A percentile compares a stretch with the other conserved stretches of the same genome.
phyloP scores from a whole-genome alignment of 129 eudicot genomes.

The Mikania micrantha region DNA sequence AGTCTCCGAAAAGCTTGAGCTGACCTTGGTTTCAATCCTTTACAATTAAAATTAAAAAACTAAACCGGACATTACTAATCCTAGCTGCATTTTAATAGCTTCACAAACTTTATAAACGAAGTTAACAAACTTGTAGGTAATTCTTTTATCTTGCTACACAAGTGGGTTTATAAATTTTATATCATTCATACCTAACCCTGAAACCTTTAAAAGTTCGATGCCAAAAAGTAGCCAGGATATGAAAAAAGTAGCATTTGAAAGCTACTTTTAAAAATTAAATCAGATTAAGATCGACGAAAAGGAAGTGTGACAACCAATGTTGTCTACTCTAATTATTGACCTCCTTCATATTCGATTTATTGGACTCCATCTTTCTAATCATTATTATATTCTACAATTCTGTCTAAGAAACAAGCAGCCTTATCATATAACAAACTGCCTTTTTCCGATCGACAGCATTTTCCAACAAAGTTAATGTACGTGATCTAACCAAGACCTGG shows the following conservation, averaged over 20 bases:
- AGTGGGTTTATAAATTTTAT: neutral
- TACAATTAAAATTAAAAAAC: too few relatives aligned
- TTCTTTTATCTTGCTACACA: neutral
- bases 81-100: too few relatives aligned
- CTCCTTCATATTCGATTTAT: neutral
- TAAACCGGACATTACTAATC: too few relatives aligned
- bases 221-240: neutral
- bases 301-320: neutral
- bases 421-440: neutral
- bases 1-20: too few relatives aligned
- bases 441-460: too few relatives aligned
- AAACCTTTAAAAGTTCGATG: neutral
- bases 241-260: neutral
- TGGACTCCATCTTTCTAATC: neutral
- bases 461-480: neutral
- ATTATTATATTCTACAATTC: neutral
- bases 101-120: too few relatives aligned
- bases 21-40: too few relatives aligned
- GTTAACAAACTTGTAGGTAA: too few relatives aligned
- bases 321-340: neutral
- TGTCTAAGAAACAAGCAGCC: neutral
- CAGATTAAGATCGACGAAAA: neutral
- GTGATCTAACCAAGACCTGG: too few relatives aligned
- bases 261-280: neutral
- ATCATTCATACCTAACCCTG: neutral